Conservation (phyloP, 305 asterid species). For the Fraxinus angustifolia region DNA sequence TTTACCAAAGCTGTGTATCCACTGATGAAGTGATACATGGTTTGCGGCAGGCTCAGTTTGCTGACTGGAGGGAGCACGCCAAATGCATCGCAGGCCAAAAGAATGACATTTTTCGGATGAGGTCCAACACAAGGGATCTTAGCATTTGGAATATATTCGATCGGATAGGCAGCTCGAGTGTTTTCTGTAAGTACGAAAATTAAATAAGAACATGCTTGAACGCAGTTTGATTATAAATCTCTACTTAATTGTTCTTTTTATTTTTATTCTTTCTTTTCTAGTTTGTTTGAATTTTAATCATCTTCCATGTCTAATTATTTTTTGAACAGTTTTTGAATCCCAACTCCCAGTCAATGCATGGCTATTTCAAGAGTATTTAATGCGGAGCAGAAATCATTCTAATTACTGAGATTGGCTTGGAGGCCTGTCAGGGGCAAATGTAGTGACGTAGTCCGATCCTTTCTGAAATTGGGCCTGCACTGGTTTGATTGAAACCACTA, state of each 20-base stretch:
- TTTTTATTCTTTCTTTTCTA: background rate
- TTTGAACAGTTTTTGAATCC: background rate
- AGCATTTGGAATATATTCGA: slow-evolving; percentile 88
- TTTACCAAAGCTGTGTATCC: slow-evolving; percentile 93
- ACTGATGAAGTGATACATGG: slow-evolving; percentile 96
- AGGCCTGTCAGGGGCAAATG: background rate
- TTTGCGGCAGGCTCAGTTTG: slow-evolving; percentile 78
- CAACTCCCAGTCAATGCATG: background rate
- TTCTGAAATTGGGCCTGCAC: background rate
- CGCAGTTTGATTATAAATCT: background rate
- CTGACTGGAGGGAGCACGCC: slow-evolving; percentile 98
- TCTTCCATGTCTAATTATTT: background rate
- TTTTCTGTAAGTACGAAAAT: slow-evolving; percentile 49
- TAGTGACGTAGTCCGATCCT: background rate
- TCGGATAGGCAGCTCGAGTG: slow-evolving; percentile 94
- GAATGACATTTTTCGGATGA: slow-evolving; percentile 85
- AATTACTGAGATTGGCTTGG: background rate
- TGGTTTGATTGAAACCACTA: background rate
- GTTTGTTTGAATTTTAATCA: background rate
- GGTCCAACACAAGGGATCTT: slow-evolving; percentile 96
- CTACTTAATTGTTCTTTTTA: background rate
- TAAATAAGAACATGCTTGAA: background rate
- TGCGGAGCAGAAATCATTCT: background rate
- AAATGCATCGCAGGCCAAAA: slow-evolving; percentile 91
- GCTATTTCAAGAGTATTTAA: background rate